Base-by-base conservation (phyloP, 805 yeast genomes). In the Babjeviella inositovora region DNA sequence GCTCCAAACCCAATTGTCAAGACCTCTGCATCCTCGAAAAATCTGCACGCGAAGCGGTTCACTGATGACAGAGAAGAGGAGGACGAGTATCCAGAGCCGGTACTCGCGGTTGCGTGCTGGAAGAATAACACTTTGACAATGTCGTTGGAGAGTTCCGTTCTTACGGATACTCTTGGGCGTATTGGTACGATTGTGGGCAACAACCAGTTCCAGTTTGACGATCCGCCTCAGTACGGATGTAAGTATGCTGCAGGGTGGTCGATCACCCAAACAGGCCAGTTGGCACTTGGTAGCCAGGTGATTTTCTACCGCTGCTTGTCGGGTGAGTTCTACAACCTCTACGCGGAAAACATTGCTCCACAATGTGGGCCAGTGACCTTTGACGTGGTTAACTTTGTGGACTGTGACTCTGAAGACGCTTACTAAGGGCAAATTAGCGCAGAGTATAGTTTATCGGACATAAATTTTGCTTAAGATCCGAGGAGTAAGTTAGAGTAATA, bases 161-260 rank as follows among this genome's bases (percentile, higher is more conserved):
- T 65, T 39, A 57, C 44, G n/a, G 71, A 64, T 33, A 30, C 53
- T 14, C 26, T 40, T 24, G 66, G 66, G 29, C 60, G 71, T 57
- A 47, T 64, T 32, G 71, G 71, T 35, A 61, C 70, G 20, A 63
- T 64, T 45, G 71, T 64, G 32, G 69, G 70, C 28, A 63, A 63
- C 62, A 55, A 66, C 51, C 73, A 66, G 49, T 65, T 66, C 63
- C 73, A 66, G 50, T 66, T 66, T 35, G 73, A 66, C 40, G 72
- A 72, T 39, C 71, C 71, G 23, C 72, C 72, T 29, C 73, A 66
- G 50, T 72, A 65, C 27, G 66, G 66, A 47, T 54, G 65, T 23
- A 55, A 57, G 28, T 53, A 57, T 32, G 67, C 67, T 34, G 62
- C 57, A 23, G 65, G 66, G 28, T 58, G 66, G 66, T 50, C 64